These are phyloP conservation scores for Ceratocystis cubensis DNA, from an alignment of 2,329 filamentous ascomycete species.

Conservation along the genomic window DNA sequence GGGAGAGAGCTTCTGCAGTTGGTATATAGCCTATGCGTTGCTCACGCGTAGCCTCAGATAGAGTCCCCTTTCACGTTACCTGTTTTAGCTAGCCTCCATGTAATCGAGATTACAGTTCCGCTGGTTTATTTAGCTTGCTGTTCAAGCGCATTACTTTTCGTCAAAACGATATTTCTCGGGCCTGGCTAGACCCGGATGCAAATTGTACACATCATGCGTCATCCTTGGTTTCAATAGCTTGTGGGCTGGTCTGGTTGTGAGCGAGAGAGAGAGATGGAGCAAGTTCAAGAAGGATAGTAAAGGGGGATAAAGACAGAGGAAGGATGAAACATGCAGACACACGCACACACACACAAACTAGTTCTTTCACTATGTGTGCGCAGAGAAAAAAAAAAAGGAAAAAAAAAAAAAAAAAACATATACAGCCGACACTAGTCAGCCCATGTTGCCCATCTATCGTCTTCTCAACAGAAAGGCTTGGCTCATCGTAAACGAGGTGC, in stretches of 20 bases:
- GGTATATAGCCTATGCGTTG: background rate
- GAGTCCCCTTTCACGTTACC: background rate
- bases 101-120: background rate
- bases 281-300: background rate
- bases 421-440: background rate
- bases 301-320: background rate
- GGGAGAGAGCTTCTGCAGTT: no score
- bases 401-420: background rate
- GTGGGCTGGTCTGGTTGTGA: background rate
- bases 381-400: no score
- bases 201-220: background rate
- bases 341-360: background rate
- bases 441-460: no score
- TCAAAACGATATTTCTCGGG: background rate
- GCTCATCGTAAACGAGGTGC: background rate
- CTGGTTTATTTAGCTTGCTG: background rate
- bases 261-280: background rate
- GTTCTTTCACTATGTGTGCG: background rate
- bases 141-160: background rate
- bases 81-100: background rate
- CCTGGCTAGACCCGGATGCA: background rate
- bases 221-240: conserved; percentile 5
- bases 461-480: no score
- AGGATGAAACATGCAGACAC: background rate
- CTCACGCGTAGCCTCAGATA: background rate